Conservation (phyloP, 2,329 filamentous ascomycete genomes). For the Fusarium sp. region DNA sequence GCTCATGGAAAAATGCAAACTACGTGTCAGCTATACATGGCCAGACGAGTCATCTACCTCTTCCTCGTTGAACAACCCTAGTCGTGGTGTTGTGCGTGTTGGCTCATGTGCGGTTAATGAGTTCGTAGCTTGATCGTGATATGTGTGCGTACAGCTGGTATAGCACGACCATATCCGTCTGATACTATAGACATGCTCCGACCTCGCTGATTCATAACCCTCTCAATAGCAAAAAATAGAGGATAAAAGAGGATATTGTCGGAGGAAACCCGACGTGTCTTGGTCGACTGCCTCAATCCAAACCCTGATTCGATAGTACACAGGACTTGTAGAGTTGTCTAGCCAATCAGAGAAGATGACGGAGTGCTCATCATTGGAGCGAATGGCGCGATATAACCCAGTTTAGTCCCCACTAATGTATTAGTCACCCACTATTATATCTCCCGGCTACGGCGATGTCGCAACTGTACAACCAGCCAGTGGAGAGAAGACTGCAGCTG, state of each 20-base stretch:
- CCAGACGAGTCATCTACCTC: no score
- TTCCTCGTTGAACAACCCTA: no score
- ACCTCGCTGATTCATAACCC: neutral
- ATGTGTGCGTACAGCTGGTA: neutral
- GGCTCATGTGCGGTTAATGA: no score
- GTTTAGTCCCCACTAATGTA: constrained; percentile 8
- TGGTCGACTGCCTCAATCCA: neutral
- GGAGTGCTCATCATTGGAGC: constrained; percentile 38
- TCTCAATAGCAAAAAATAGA: neutral
- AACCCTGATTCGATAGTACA: neutral
- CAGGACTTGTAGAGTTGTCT: constrained; percentile 11
- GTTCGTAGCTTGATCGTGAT: neutral
- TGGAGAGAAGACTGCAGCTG: constrained; percentile 1
- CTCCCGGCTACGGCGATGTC: constrained; percentile 41
- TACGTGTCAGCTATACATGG: no score
- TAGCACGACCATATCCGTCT: neutral
- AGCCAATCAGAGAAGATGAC: constrained; percentile 35
- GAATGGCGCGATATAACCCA: constrained; percentile 36
- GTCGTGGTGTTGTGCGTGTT: no score
- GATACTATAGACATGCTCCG: constrained; percentile 3
- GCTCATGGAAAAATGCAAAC: no score
- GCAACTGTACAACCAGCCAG: constrained; percentile 19
- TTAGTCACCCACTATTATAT: constrained; percentile 38
- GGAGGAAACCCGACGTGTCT: no score
- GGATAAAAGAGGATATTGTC: no score